Conservation (phyloP, 768 basidiomycete species). For the Rhizopogon vulgaris region DNA sequence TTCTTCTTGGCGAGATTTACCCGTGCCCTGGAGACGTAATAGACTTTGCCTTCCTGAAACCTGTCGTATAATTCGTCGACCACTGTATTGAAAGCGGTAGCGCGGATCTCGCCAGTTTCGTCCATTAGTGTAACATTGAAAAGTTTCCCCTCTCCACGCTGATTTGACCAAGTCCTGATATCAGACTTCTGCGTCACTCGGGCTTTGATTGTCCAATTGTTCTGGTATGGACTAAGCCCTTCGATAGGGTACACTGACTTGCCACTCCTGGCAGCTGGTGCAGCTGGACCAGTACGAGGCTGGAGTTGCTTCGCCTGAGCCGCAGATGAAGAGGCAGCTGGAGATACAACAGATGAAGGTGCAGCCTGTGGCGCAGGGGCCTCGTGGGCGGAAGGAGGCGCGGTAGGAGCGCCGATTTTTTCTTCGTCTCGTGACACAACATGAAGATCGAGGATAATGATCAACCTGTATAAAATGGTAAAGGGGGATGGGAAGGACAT, state of each 20-base stretch:
- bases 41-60: slow-evolving; percentile 88
- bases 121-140: slow-evolving; percentile 95
- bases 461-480: slow-evolving; percentile 43
- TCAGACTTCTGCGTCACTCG: slow-evolving; percentile 88
- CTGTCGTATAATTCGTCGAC: slow-evolving; percentile 82
- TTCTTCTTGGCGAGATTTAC: slow-evolving; percentile 97
- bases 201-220: slow-evolving; percentile 98
- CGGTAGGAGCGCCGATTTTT: slow-evolving; percentile 69
- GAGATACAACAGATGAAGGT: slow-evolving; percentile 25
- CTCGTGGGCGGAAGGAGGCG: slow-evolving; percentile 31
- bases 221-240: slow-evolving; percentile 92
- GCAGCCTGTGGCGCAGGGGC: slow-evolving; percentile 19
- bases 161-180: slow-evolving; percentile 84
- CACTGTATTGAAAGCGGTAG: slow-evolving; percentile 82
- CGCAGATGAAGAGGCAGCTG: slow-evolving; percentile 19
- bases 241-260: slow-evolving; percentile 76
- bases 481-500: slow-evolving; percentile 1
- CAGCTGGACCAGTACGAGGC: slow-evolving; percentile 10
- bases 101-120: slow-evolving; percentile 87
- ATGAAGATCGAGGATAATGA: slow-evolving; percentile 70
- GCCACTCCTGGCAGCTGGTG: slow-evolving; percentile 12
- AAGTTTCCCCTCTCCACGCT: slow-evolving; percentile 88
- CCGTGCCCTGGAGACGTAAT: slow-evolving; percentile 83
- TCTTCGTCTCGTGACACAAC: slow-evolving; percentile 46
- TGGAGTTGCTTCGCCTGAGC: not conserved